Percentiles rank a stretch among this genome's conserved stretches.
These are phyloP conservation scores for Zygoascus ofunaensis DNA, from an alignment of 805 yeast genomes.

Conservation along the genomic window DNA sequence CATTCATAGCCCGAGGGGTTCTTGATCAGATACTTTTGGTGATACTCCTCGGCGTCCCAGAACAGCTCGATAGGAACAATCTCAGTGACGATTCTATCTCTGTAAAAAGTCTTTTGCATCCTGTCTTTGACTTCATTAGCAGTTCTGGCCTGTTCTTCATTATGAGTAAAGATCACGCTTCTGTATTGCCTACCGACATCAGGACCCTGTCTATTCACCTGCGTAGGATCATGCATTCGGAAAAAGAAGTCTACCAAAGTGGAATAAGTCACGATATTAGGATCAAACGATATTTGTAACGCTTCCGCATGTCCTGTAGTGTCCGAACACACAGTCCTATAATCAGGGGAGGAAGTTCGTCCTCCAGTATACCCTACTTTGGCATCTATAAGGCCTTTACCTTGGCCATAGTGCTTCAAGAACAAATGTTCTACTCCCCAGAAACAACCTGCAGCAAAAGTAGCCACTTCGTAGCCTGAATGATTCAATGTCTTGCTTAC, in stretches of 20 bases:
- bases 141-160: constrained; percentile 38
- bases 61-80: constrained; percentile 61
- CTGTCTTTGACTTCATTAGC: constrained; percentile 41
- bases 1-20: constrained; percentile 87
- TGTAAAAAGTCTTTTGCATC: constrained; percentile 65
- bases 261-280: constrained; percentile 45
- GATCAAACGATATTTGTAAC: constrained; percentile 75
- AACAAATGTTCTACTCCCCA: constrained; percentile 67
- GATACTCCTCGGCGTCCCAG: constrained; percentile 95
- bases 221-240: constrained; percentile 91
- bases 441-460: constrained; percentile 52
- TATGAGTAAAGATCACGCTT: constrained; percentile 64
- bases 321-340: constrained; percentile 67
- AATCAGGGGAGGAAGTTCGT: constrained; percentile 41
- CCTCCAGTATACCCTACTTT: constrained; percentile 94
- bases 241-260: constrained; percentile 77
- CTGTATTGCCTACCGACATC: constrained; percentile 88
- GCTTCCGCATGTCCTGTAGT: constrained; percentile 78
- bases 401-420: constrained; percentile 52
- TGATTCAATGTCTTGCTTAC: not conserved
- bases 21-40: constrained; percentile 68
- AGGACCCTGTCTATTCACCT: constrained; percentile 72
- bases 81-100: constrained; percentile 58
- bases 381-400: constrained; percentile 59
- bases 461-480: constrained; percentile 38